Evolutionary conservation across 2,329 filamentous ascomycete genomes (phyloP).

Genomic region (Aquanectria penicillioides): DNA sequence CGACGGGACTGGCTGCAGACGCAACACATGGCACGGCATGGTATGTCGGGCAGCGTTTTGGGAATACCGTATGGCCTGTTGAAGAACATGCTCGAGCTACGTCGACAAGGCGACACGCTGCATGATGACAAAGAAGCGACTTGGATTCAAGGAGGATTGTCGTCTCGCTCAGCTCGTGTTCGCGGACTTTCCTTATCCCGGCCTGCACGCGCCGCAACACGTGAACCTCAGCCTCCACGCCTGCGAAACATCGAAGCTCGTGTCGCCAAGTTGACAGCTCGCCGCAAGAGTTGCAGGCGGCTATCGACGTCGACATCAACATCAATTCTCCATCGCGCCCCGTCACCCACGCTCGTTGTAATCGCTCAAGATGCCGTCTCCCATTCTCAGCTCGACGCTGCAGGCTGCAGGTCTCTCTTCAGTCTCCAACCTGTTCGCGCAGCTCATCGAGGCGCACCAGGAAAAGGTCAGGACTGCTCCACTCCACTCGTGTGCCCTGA

Average conservation of each 20-base stretch:
- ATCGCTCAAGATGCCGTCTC: slow-evolving; percentile 54
- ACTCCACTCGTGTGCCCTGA: not conserved
- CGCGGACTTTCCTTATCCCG: slow-evolving; percentile 18
- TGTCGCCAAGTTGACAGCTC: not conserved
- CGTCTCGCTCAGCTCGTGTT: slow-evolving; percentile 1
- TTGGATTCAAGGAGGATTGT: no score
- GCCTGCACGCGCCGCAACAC: slow-evolving; percentile 3
- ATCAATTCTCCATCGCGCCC: not conserved
- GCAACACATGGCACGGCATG: no score
- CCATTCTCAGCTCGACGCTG: slow-evolving; percentile 62
- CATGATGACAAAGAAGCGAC: no score
- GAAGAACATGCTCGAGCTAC: no score
- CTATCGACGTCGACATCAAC: no score
- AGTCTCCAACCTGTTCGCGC: slow-evolving; percentile 64
- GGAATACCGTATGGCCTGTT: no score
- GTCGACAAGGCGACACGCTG: no score
- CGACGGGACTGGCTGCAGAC: no score
- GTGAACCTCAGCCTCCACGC: slow-evolving; percentile 1
- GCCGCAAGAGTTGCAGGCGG: no score
- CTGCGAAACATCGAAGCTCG: not conserved
- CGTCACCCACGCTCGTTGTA: not conserved
- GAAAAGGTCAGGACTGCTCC: slow-evolving; percentile 47
- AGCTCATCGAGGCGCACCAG: slow-evolving; percentile 61
- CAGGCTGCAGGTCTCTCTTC: slow-evolving; percentile 63
- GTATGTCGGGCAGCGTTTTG: no score